Conservation (phyloP, 805 yeast genomes). For the Zygotorulaspora florentina region DNA sequence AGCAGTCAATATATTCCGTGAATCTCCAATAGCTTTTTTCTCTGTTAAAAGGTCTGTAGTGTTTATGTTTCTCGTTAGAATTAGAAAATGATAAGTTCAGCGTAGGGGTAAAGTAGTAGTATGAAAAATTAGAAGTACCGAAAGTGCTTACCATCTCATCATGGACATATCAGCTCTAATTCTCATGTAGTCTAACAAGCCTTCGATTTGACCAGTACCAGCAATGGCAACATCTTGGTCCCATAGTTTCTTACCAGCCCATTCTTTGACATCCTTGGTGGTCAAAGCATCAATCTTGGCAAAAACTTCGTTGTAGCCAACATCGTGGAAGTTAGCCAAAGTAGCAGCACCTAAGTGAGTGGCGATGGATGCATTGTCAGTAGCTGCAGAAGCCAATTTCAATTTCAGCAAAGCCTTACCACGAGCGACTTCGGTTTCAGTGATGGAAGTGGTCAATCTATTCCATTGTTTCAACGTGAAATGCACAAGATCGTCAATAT, state of each 20-base stretch:
- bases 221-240: constrained; percentile 81
- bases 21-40: background rate
- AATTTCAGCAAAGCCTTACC: constrained; percentile 71
- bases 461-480: constrained; percentile 85
- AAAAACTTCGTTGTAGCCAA: constrained; percentile 55
- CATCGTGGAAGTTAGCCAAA: constrained; percentile 56
- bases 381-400: constrained; percentile 48
- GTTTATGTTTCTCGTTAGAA: constrained; percentile 5
- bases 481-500: constrained; percentile 73
- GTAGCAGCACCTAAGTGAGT: constrained; percentile 48
- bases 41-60: constrained; percentile 1
- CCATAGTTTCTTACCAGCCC: constrained; percentile 77
- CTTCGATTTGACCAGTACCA: constrained; percentile 85
- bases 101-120: background rate
- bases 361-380: constrained; percentile 49
- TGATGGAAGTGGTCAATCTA: constrained; percentile 69
- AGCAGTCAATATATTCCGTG: constrained; percentile 8
- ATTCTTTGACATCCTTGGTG: constrained; percentile 54
- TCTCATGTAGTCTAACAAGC: constrained; percentile 77
- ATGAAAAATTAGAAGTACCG: constrained; percentile 1
- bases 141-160: constrained; percentile 63
- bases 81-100: constrained; percentile 1
- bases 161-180: constrained; percentile 84
- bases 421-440: constrained; percentile 73
- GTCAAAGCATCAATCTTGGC: constrained; percentile 61